These are phyloP conservation scores for Emmonsia crescens DNA, from an alignment of 2,329 filamentous ascomycete genomes.

Conservation along the genomic window DNA sequence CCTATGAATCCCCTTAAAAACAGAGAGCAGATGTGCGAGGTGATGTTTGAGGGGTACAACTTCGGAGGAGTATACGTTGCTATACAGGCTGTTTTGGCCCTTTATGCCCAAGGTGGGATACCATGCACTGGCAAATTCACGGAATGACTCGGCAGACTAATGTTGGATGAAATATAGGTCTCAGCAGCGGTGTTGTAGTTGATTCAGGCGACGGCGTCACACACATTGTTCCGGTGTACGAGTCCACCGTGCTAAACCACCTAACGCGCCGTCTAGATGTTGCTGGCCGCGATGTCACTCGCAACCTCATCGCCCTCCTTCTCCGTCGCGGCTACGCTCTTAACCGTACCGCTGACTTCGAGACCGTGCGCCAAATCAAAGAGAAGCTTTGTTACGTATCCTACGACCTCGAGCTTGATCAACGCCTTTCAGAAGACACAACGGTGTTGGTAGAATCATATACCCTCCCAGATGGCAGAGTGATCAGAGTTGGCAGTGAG, in stretches of 20 bases:
- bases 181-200: constrained; percentile 91
- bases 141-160: background rate
- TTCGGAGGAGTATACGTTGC: constrained; percentile 97
- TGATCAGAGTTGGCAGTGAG: constrained; percentile 92
- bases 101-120: constrained; percentile 80
- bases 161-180: constrained; percentile 40
- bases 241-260: constrained; percentile 95
- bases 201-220: constrained; percentile 98
- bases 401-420: constrained; percentile 93
- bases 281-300: constrained; percentile 92
- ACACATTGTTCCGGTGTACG: constrained; percentile 96
- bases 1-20: constrained; percentile 97
- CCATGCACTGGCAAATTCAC: background rate
- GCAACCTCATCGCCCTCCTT: constrained; percentile 90
- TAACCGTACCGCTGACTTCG: constrained; percentile 96
- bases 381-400: constrained; percentile 99
- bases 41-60: constrained; percentile 96
- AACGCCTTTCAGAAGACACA: constrained; percentile 91
- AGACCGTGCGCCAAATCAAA: constrained; percentile 98
- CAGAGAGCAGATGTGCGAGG: constrained; percentile 94
- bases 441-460: constrained; percentile 96
- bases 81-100: constrained; percentile 88
- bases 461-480: constrained; percentile 88
- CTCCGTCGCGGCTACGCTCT: constrained; percentile 89
- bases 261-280: constrained; percentile 90